Evolutionary conservation across 192 early-diverging fungal species (phyloP), one percentile per base, ranked within the genome.

Genomic region (Kickxella alabastrina): DNA sequence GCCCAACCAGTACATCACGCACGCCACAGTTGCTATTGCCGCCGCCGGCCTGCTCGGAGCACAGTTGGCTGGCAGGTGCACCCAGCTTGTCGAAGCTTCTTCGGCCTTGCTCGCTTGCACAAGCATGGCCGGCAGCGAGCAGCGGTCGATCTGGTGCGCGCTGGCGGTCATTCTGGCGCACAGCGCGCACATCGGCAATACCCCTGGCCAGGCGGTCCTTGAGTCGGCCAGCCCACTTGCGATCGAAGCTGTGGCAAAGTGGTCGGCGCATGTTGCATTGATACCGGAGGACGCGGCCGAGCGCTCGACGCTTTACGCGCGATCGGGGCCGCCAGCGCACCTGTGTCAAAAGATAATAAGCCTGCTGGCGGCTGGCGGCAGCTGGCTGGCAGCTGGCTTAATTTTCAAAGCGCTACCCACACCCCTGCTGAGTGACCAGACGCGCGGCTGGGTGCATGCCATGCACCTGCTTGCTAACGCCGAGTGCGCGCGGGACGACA

Each of bases 291-390:
- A 12, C 10, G 18, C 29, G 0, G 19, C 40, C 10, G 14, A 18
- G 24, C 43, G 42, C 2, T 12, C 38, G 18, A 31, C 7, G 12
- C 15, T 31, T 17, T 59, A 59, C 44, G 37, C 48, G 12, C 23
- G 10, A 10, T 46, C 44, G 1, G 54, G 73, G 3, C 73, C 73
- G 31, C 66, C 66, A 26, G 54, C 58, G 15, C 54, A 68, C 31
- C 21, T 61, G 18, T 49, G 55, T 18, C 62, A 49, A 36, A 56
- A 19, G 14, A 23, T 65, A n/a, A 42, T 76, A 17, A 24, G 53
- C 35, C 34, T 65, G 24, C 36, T 76, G 10, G 50, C 62, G 1
- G 40, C 62, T 8, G 25, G 27, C 15, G 54, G 66, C 7, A 35
- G 40, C 38, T 76, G 73, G 73, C 0, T 7, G 0, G 28, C 57